Conservation (phyloP, 2,329 filamentous ascomycete genomes). For the Penicillium sp. region DNA sequence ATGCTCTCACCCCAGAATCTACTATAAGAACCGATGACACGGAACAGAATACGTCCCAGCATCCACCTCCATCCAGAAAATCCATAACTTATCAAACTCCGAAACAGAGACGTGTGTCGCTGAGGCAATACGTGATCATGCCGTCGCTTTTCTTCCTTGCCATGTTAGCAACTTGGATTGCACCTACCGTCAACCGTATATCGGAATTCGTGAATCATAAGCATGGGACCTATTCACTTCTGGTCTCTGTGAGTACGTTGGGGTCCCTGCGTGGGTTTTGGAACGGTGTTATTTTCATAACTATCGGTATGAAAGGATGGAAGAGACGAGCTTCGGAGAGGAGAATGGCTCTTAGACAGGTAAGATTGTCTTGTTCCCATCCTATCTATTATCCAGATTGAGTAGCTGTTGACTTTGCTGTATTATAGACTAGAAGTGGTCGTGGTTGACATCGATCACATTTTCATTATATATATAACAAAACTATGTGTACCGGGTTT, state of each 20-base stretch:
- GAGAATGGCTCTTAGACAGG: not conserved
- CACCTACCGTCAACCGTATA: constrained; percentile 39
- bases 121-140: constrained; percentile 42
- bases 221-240: constrained; percentile 30
- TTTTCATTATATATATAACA: not conserved
- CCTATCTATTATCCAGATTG: not conserved
- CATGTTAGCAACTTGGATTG: constrained; percentile 37
- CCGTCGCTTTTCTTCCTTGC: constrained; percentile 40
- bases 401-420: not conserved
- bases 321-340: constrained; percentile 11
- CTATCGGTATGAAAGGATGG: constrained; percentile 38
- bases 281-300: constrained; percentile 41
- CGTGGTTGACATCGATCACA: not conserved
- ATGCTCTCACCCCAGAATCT: not conserved
- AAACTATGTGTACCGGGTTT: too few species aligned
- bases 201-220: constrained; percentile 30
- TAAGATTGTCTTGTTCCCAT: not conserved
- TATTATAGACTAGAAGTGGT: not conserved
- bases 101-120: constrained; percentile 32
- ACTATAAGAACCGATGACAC: constrained; percentile 9
- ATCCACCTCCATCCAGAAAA: not conserved
- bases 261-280: constrained; percentile 40
- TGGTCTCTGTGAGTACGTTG: constrained; percentile 34
- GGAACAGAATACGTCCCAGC: constrained; percentile 1
- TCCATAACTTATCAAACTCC: constrained; percentile 6